Percentiles rank a stretch among this genome's conserved stretches.
These are phyloP conservation scores for Diplodia corticola DNA, from an alignment of 2,329 filamentous ascomycete species.

Conservation along the genomic window DNA sequence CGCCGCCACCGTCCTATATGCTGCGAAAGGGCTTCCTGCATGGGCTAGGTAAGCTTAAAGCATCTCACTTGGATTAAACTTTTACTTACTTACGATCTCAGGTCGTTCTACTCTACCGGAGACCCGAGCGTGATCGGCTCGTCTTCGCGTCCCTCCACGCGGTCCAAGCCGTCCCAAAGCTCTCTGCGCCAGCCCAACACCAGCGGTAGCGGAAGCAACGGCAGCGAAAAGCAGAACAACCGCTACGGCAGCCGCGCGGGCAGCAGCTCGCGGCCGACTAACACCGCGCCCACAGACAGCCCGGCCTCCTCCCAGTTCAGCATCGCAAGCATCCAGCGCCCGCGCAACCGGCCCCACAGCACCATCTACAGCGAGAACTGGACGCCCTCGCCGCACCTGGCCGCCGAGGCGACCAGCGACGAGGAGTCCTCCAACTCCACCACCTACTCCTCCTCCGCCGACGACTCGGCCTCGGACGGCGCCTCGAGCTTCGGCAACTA, in stretches of 20 bases:
- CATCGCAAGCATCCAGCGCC: slow-evolving; percentile 16
- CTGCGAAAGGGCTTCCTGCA: slow-evolving; percentile 5
- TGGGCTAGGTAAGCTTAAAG: slow-evolving; percentile 19
- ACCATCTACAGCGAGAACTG: slow-evolving; percentile 21
- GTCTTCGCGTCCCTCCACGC: not conserved
- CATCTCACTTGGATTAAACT: too few relatives aligned
- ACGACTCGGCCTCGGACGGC: not conserved
- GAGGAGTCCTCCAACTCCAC: not conserved
- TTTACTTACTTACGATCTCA: not conserved
- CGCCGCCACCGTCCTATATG: not conserved
- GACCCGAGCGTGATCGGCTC: slow-evolving; percentile 16
- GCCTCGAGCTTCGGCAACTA: not conserved
- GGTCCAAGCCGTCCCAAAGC: not conserved
- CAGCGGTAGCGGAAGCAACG: not conserved
- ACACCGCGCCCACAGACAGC: slow-evolving; percentile 12
- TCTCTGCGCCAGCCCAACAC: not conserved
- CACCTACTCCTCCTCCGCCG: not conserved
- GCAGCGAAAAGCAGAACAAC: not conserved
- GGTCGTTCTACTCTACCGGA: slow-evolving; percentile 12
- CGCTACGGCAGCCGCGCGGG: not conserved
- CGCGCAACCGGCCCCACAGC: slow-evolving; percentile 20
- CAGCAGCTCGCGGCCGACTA: slow-evolving; percentile 13
- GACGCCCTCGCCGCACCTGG: not conserved
- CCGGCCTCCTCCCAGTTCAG: slow-evolving; percentile 22
- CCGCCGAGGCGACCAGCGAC: not conserved